Percentiles rank a stretch among this genome's conserved stretches.
Conservation (phyloP, 2,329 filamentous ascomycete species). For the Blumeria hordei region DNA sequence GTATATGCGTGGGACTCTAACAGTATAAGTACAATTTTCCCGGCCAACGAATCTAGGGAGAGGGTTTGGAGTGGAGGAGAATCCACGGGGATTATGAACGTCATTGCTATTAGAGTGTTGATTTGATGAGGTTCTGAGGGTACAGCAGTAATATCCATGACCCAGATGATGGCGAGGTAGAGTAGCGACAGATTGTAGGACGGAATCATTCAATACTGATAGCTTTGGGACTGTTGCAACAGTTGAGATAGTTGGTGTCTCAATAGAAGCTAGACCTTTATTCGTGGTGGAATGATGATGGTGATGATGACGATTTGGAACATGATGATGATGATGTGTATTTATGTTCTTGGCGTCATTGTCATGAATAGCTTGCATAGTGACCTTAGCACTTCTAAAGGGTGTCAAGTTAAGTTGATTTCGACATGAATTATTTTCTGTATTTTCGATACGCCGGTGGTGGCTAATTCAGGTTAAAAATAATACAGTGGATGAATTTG, state of each 20-base stretch:
- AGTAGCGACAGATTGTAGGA: slow-evolving; percentile 47
- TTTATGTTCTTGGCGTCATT: slow-evolving; percentile 4
- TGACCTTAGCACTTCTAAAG: slow-evolving; percentile 26
- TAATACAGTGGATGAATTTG: slow-evolving; percentile 6
- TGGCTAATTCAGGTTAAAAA: slow-evolving; percentile 18
- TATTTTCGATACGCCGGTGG: slow-evolving; percentile 27
- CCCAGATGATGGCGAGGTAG: slow-evolving; percentile 61
- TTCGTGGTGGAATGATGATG: slow-evolving; percentile 8
- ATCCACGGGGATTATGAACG: slow-evolving; percentile 5
- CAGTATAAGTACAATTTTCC: slow-evolving; percentile 68
- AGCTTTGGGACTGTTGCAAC: slow-evolving; percentile 29
- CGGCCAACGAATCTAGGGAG: slow-evolving; percentile 50
- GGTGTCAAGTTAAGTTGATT: slow-evolving; percentile 19
- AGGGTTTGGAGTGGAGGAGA: slow-evolving; percentile 10
- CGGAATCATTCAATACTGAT: slow-evolving; percentile 40
- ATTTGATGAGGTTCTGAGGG: slow-evolving; percentile 27
- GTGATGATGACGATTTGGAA: slow-evolving; percentile 19
- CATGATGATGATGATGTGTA: slow-evolving; percentile 13
- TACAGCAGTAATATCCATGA: slow-evolving; percentile 56
- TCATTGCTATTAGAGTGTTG: background rate
- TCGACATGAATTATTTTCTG: slow-evolving; percentile 23
- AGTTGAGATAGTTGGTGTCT: slow-evolving; percentile 8
- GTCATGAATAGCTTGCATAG: slow-evolving; percentile 20
- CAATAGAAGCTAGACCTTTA: background rate
- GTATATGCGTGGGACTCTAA: slow-evolving; percentile 65